A percentile compares a stretch with the other conserved stretches of the same genome.
Evolutionary conservation across 768 basidiomycete species (phyloP).

Genomic region (Tephrocybe sp.): DNA sequence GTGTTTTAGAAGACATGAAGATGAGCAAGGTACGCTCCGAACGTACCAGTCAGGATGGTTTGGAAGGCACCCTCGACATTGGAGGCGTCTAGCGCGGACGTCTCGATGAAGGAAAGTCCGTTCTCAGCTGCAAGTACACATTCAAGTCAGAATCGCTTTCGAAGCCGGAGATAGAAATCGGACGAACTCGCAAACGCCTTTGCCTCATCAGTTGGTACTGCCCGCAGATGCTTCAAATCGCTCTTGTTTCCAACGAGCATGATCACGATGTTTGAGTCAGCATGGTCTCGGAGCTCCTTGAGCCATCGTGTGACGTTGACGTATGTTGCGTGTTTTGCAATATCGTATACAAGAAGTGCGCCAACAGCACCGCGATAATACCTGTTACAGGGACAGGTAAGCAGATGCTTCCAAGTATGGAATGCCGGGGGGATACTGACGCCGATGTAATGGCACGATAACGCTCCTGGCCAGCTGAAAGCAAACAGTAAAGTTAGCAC

Average conservation of each 20-base stretch:
- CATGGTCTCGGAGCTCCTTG: constrained; percentile 95
- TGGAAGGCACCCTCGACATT: constrained; percentile 99
- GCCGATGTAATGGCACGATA: constrained; percentile 98
- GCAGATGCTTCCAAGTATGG: background rate
- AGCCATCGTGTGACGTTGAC: constrained; percentile 94
- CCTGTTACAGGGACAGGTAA: constrained; percentile 34
- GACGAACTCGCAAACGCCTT: constrained; percentile 82
- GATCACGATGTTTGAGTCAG: constrained; percentile 89
- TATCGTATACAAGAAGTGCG: constrained; percentile 91
- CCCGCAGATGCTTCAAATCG: constrained; percentile 96
- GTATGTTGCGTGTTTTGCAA: constrained; percentile 92
- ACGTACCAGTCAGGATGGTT: constrained; percentile 85
- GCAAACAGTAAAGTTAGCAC: constrained; percentile 3
- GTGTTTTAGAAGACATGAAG: background rate
- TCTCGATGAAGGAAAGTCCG: constrained; percentile 93
- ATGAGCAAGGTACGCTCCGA: background rate
- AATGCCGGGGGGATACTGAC: constrained; percentile 40
- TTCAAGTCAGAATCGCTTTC: constrained; percentile 6
- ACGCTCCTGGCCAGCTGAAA: constrained; percentile 88
- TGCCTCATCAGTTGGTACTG: constrained; percentile 97
- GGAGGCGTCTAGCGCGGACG: constrained; percentile 98
- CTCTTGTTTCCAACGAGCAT: constrained; percentile 99
- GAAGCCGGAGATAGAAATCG: background rate
- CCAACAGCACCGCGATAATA: constrained; percentile 98
- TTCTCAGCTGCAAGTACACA: constrained; percentile 66